Base-by-base conservation (phyloP, 495 filamentous ascomycete genomes). In the Chaetomium fimeti region DNA sequence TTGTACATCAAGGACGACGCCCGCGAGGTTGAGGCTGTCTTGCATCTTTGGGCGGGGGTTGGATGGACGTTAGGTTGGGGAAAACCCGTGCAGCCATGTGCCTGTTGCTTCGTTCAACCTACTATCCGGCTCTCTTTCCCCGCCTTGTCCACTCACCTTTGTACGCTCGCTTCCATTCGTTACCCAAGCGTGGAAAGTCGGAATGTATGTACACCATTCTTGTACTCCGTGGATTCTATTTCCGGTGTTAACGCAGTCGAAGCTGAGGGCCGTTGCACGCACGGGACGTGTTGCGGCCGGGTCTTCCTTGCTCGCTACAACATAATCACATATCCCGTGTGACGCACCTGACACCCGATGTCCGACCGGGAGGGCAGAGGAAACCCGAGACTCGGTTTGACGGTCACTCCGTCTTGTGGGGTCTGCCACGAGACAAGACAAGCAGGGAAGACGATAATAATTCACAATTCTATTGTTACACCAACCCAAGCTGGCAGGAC, bases 381-480 rank as follows among this genome's bases (percentile, higher is more conserved):
- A 43, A 18, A 43, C 15, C 5, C 16, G 40, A 43, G 40, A 18
- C 5, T 1, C 8, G 32, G 32, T 5, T 36, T 11, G 32, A 11
- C 9, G 40, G 15, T 18, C 15, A 43, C 40, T 16, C 40, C 5
- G 40, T 43, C 40, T 18, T 11, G 15, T 11, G 13, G 5, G 11
- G 40, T 43, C 16, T 16, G 40, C 40, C 32, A 36, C 5, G 6
- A 36, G 8, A 43, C 2, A 18, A 43, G 40, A 2, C 5, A 12
- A 40, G 38, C 9, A 40, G 38, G 40, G 40, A 43, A 1, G 40
- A 36, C 11, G 6, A 6, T 38, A 22, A 28, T 60, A 48, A 49
- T 36, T 60, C 57, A n/a, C 47, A 36, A 28, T 52, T 61, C 32
- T 61, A 61, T 61, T 61, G 47, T 52, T 53, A 61, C 59, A 61